Evolutionary conservation across 2,329 filamentous ascomycete genomes (phyloP).

Genomic region (Moelleriella libera): DNA sequence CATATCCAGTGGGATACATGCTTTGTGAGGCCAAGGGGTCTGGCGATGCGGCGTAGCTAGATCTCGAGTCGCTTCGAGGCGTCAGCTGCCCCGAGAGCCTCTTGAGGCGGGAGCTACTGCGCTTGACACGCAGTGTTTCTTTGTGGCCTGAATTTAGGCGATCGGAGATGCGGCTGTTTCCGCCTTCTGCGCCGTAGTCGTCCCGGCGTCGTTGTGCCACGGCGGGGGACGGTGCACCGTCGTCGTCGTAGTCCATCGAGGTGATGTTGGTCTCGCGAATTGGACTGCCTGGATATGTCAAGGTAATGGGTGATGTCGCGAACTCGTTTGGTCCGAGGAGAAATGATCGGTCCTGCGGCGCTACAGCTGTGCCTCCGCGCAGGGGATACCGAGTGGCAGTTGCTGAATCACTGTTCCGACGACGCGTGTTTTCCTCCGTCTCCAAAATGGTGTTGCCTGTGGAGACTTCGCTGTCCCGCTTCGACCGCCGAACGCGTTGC

Average conservation of each 20-base stretch:
- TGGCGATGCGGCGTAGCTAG: constrained; percentile 10
- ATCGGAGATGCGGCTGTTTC: constrained; percentile 29
- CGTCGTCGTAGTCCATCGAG: constrained; percentile 30
- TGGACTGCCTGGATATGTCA: constrained; percentile 5
- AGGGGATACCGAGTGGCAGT: background rate
- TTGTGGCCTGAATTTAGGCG: constrained; percentile 32
- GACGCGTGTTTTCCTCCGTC: constrained; percentile 16
- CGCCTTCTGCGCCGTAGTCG: constrained; percentile 31
- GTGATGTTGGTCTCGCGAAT: constrained; percentile 13
- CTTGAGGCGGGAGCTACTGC: constrained; percentile 44
- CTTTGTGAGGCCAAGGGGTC: constrained; percentile 10
- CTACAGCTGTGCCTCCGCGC: constrained; percentile 1
- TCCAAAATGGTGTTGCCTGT: constrained; percentile 28
- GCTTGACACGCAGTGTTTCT: constrained; percentile 32
- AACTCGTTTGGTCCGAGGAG: constrained; percentile 11
- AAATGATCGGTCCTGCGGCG: constrained; percentile 6
- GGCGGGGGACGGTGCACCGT: constrained; percentile 56
- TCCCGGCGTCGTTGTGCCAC: constrained; percentile 47
- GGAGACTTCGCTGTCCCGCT: constrained; percentile 27
- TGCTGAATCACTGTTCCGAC: background rate
- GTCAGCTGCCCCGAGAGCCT: constrained; percentile 37
- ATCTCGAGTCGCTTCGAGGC: constrained; percentile 23
- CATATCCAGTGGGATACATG: constrained; percentile 38
- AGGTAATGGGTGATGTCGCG: constrained; percentile 6
- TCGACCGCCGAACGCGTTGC: constrained; percentile 35